Percentiles rank a stretch among this genome's conserved stretches.
phyloP scores from a whole-genome alignment of 352 stramenopile genomes.

The Phytophthora cajani region DNA sequence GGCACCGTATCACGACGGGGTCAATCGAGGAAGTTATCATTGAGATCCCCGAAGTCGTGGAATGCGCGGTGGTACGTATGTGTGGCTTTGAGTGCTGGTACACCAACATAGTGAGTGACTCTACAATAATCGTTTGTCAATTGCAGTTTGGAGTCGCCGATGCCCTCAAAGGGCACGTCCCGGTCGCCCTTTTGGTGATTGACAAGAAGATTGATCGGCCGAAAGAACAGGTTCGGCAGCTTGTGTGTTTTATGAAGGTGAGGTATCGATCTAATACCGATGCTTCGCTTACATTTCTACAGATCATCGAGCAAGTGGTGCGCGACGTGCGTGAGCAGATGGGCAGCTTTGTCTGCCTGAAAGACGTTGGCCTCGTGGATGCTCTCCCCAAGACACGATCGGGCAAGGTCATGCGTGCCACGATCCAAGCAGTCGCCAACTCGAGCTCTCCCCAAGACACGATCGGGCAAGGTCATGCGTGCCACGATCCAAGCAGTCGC shows the following conservation, averaged over 20 bases:
- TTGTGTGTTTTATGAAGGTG: not conserved
- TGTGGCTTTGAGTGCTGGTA: no score
- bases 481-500: conserved; percentile 63
- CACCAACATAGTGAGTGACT: no score
- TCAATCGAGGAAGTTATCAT: conserved; percentile 91
- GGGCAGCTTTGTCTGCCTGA: conserved; percentile 63
- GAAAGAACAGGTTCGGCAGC: conserved; percentile 37
- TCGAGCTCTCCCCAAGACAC: conserved; percentile 60
- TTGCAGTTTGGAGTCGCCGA: conserved; percentile 54
- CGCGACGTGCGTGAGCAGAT: conserved; percentile 51
- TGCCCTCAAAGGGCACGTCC: conserved; percentile 53
- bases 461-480: conserved; percentile 62
- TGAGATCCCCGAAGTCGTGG: conserved; percentile 81
- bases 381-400: conserved; percentile 62
- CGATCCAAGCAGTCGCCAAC: conserved; percentile 61
- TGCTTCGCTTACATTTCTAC: conserved; percentile 2
- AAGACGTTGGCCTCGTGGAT: conserved; percentile 48
- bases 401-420: conserved; percentile 60
- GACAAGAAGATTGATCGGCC: conserved; percentile 46
- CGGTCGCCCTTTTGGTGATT: conserved; percentile 52
- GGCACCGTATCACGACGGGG: conserved; percentile 88
- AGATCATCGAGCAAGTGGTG: conserved; percentile 49
- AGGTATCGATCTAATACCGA: not conserved
- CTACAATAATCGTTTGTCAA: conserved; percentile 6
- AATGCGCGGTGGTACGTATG: conserved; percentile 78